Evolutionary conservation across 345 rosid genomes (phyloP).

Genomic region (Aquilaria yunnanensis): DNA sequence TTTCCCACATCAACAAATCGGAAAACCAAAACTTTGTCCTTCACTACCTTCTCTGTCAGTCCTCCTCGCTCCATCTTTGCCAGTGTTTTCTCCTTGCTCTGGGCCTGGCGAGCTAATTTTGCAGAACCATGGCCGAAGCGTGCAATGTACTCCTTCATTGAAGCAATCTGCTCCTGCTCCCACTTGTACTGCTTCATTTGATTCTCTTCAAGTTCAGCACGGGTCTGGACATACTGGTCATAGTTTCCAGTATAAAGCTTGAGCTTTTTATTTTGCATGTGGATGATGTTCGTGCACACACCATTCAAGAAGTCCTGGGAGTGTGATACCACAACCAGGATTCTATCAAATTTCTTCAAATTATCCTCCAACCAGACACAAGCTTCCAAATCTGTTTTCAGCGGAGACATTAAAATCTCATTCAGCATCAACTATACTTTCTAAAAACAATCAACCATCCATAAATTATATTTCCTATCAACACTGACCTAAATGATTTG

Average conservation of each 20-base stretch:
- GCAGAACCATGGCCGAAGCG: slow-evolving; percentile 99
- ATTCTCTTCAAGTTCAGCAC: slow-evolving; percentile 90
- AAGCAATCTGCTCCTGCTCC: slow-evolving; percentile 99
- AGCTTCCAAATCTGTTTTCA: slow-evolving; percentile 82
- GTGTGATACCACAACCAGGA: slow-evolving; percentile 92
- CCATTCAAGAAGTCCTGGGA: slow-evolving; percentile 98
- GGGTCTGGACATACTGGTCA: slow-evolving; percentile 97
- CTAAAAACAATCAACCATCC: too few species aligned
- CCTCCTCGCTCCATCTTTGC: slow-evolving; percentile 99
- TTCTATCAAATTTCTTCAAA: slow-evolving; percentile 85
- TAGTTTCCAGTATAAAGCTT: slow-evolving; percentile 86
- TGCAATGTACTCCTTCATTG: slow-evolving; percentile 99
- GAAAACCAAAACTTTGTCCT: slow-evolving; percentile 77
- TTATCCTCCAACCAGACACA: slow-evolving; percentile 99
- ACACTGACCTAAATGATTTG: slow-evolving; percentile 84
- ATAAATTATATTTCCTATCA: neutral
- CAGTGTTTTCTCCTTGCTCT: slow-evolving; percentile 96
- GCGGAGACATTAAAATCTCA: neutral
- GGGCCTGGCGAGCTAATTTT: slow-evolving; percentile 97
- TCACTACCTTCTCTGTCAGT: slow-evolving; percentile 75
- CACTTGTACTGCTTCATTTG: slow-evolving; percentile 99
- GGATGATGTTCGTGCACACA: slow-evolving; percentile 93
- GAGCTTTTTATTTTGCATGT: slow-evolving; percentile 86
- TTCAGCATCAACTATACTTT: neutral
- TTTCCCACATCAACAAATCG: slow-evolving; percentile 93